phyloP scores from a whole-genome alignment of 116 monocot species.

The Dioscorea cayenensis region DNA sequence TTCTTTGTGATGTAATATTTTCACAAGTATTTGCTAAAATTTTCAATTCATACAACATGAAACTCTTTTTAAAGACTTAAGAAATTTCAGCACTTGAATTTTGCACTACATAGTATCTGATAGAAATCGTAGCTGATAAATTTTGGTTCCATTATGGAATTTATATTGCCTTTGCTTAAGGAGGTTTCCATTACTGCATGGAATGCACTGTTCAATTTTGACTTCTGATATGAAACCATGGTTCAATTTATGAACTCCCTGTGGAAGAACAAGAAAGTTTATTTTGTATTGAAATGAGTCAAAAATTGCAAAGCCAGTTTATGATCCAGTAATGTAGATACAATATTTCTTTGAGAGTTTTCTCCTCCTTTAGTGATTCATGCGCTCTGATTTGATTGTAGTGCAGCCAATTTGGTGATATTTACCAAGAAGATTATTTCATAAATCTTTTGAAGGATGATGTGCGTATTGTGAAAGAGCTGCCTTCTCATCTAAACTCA shows the following conservation, averaged over 20 bases:
- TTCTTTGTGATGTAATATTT: no score
- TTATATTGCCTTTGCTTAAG: not conserved
- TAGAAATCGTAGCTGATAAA: not conserved
- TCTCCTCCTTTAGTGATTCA: not conserved
- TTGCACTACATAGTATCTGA: not conserved
- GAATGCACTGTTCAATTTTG: not conserved
- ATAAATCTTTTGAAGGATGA: slow-evolving; percentile 67
- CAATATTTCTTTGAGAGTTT: not conserved
- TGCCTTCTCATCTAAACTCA: slow-evolving; percentile 57
- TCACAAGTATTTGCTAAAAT: no score
- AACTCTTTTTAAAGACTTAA: no score
- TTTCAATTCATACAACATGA: no score
- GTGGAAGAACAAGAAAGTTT: no score
- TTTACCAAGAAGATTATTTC: slow-evolving; percentile 88
- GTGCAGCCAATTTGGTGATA: slow-evolving; percentile 89
- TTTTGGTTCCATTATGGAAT: not conserved
- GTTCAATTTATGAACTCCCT: not conserved
- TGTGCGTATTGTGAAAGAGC: slow-evolving; percentile 64
- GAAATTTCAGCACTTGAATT: no score
- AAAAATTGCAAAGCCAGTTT: no score
- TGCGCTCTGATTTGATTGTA: not conserved
- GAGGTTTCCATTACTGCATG: not conserved
- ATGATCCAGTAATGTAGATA: not conserved
- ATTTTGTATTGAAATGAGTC: no score
- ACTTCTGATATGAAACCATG: not conserved